A percentile compares a stretch with the other conserved stretches of the same genome.
Evolutionary conservation across 371 early-diverging fungal genomes (phyloP).

Genomic region (Racocetra persica): DNA sequence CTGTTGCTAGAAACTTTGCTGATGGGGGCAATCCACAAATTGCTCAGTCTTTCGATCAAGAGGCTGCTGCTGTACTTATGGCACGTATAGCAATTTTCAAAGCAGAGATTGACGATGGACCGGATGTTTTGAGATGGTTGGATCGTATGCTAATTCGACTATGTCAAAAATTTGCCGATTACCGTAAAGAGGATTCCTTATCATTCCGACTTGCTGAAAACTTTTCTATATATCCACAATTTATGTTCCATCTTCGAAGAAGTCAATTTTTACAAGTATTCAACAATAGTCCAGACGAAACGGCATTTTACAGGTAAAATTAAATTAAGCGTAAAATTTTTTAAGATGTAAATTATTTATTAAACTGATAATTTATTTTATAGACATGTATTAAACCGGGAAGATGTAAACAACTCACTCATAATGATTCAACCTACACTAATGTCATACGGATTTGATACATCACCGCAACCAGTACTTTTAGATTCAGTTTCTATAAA

Average conservation of each 20-base stretch:
- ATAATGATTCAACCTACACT: conserved; percentile 99
- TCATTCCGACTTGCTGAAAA: conserved; percentile 93
- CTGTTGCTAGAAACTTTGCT: conserved; percentile 93
- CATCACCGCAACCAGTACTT: conserved; percentile 92
- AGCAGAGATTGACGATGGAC: conserved; percentile 97
- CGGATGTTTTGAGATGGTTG: conserved; percentile 98
- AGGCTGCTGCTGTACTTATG: conserved; percentile 98
- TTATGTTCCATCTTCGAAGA: conserved; percentile 99
- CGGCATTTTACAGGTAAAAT: conserved; percentile 90
- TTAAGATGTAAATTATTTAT: neutral
- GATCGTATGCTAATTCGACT: conserved; percentile 99
- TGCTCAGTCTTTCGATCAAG: conserved; percentile 97
- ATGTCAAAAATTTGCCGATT: conserved; percentile 97
- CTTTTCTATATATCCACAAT: conserved; percentile 99
- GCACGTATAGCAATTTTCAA: conserved; percentile 98
- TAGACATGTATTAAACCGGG: conserved; percentile 92
- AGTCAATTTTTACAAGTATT: conserved; percentile 99
- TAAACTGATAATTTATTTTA: neutral
- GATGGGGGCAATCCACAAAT: conserved; percentile 92
- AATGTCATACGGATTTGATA: conserved; percentile 92
- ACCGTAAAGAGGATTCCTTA: conserved; percentile 94
- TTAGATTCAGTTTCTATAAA: conserved; percentile 98
- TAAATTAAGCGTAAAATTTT: conserved; percentile 32
- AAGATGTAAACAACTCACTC: conserved; percentile 94
- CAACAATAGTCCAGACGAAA: conserved; percentile 99